Evolutionary conservation across 2,329 filamentous ascomycete genomes (phyloP), one percentile per base, ranked within the genome.

Genomic region (Thelonectria rubi): DNA sequence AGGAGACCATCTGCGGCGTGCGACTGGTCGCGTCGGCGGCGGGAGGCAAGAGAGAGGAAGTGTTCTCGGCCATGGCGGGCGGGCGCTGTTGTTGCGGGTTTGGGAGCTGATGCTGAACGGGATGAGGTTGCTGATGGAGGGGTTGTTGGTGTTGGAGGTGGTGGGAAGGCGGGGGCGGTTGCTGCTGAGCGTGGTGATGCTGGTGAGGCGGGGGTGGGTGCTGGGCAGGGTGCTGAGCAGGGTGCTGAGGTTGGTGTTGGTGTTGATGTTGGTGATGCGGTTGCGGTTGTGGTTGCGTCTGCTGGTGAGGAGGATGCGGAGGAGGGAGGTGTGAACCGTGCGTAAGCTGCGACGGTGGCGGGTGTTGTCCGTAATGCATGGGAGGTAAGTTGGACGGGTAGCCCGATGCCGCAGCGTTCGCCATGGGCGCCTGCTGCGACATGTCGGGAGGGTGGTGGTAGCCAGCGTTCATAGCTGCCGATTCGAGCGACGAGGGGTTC

Each of bases 351-450:
- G 69, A 64, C 52, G 53, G 66, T 24, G 61, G 68, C 32, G 68
- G 66, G 26, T 61, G 67, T 48, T 73, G 64, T 49, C 65, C 64
- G 53, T 63, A 30, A 57, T 72, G 62, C 64, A 71, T 66, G 43
- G 70, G 58, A 50, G 69, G 65, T 40, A 67, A 50, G 32, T 50
- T 62, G 55, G 69, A 62, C 43, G 65, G 55, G 58, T 75, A 75
- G 42, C 69, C 68, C 47, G 67, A 60, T 26, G 62, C 17, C 9
- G 48, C 55, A 48, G 50, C 49, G 43, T 65, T 64, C 20, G 69
- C 57, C 54, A 73, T 57, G 49, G 74, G 70, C 60, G 73, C 66
- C 54, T 72, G 73, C 66, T 76, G 75, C 45, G 74, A 68, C 70
- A 74, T 71, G 55, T 75, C 70, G 54, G 73, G 60, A 39, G 64